These are phyloP conservation scores for Cytospora schulzeri DNA, from an alignment of 2,329 filamentous ascomycete species.

Conservation along the genomic window DNA sequence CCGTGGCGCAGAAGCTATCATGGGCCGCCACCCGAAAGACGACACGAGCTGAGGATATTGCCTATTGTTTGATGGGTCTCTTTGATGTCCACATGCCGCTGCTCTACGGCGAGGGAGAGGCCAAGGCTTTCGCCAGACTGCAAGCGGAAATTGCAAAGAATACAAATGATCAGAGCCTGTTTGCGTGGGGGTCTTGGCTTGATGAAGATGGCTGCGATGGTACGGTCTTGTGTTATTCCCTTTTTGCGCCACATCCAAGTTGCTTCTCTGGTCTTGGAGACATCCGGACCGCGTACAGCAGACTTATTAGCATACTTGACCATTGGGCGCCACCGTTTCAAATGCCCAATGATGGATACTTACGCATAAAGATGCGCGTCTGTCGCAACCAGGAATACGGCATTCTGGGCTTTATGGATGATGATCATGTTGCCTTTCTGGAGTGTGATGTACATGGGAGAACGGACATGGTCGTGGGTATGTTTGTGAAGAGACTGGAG, in stretches of 20 bases:
- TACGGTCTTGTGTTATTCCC: conserved; percentile 14
- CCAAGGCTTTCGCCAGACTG: conserved; percentile 32
- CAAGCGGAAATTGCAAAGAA: conserved; percentile 32
- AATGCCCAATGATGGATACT: conserved; percentile 21
- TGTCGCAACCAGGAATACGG: conserved; percentile 13
- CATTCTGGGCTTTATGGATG: conserved; percentile 19
- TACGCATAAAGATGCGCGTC: conserved; percentile 22
- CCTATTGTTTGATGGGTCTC: conserved; percentile 36
- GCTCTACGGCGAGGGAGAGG: conserved; percentile 35
- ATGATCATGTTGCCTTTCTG: conserved; percentile 22
- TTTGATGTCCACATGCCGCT: conserved; percentile 36
- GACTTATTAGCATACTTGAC: conserved; percentile 14
- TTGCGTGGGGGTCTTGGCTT: conserved; percentile 30
- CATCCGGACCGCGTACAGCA: conserved; percentile 6
- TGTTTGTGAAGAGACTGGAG: conserved; percentile 20
- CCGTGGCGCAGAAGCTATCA: conserved; percentile 33
- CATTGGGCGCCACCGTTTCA: conserved; percentile 25
- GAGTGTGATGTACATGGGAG: conserved; percentile 21
- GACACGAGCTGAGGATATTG: conserved; percentile 33
- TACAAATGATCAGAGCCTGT: conserved; percentile 33
- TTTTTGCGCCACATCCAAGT: conserved; percentile 5
- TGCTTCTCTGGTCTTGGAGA: conserved; percentile 13
- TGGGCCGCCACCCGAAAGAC: conserved; percentile 34
- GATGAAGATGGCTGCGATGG: conserved; percentile 5
- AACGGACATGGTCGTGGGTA: conserved; percentile 10